These are phyloP conservation scores for Boletus subluridellus DNA, from an alignment of 1,284 basidiomycete genomes.

Conservation along the genomic window DNA sequence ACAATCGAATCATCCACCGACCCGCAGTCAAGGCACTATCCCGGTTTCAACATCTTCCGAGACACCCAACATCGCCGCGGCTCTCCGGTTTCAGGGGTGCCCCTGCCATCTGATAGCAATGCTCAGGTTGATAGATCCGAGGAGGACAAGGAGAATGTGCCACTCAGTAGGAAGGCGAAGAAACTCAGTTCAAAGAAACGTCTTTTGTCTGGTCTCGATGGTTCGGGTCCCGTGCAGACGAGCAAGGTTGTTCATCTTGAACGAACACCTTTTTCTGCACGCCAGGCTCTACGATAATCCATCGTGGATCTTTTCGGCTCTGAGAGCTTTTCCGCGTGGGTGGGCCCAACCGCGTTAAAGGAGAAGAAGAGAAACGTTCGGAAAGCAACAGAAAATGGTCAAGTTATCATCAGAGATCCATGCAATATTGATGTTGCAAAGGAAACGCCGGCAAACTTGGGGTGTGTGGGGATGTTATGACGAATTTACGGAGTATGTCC, in stretches of 20 bases:
- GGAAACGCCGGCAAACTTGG: not conserved
- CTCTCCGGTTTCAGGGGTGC: not conserved
- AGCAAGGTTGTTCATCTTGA: slow-evolving; percentile 9
- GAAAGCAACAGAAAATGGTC: not conserved
- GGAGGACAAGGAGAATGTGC: slow-evolving; percentile 56
- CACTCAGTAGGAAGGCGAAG: slow-evolving; percentile 41
- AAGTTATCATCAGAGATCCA: not conserved
- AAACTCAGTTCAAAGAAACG: slow-evolving; percentile 36
- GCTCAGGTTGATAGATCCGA: slow-evolving; percentile 26
- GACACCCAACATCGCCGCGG: slow-evolving; percentile 44
- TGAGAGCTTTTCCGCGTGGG: not conserved
- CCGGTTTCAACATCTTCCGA: slow-evolving; percentile 62
- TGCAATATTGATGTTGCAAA: slow-evolving; percentile 8
- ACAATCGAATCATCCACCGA: slow-evolving; percentile 46
- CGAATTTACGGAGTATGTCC: slow-evolving; percentile 24
- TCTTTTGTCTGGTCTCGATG: slow-evolving; percentile 9
- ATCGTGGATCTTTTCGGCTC: not conserved
- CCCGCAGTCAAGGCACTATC: slow-evolving; percentile 64
- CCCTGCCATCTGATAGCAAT: slow-evolving; percentile 8
- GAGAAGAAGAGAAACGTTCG: not conserved
- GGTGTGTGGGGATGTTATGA: slow-evolving; percentile 9
- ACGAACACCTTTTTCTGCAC: slow-evolving; percentile 18
- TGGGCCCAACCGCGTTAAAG: not conserved
- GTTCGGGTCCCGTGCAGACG: slow-evolving; percentile 12
- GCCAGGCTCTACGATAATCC: slow-evolving; percentile 23